phyloP scores from a whole-genome alignment of 2,329 filamentous ascomycete species.

The Colletotrichum limetticola region DNA sequence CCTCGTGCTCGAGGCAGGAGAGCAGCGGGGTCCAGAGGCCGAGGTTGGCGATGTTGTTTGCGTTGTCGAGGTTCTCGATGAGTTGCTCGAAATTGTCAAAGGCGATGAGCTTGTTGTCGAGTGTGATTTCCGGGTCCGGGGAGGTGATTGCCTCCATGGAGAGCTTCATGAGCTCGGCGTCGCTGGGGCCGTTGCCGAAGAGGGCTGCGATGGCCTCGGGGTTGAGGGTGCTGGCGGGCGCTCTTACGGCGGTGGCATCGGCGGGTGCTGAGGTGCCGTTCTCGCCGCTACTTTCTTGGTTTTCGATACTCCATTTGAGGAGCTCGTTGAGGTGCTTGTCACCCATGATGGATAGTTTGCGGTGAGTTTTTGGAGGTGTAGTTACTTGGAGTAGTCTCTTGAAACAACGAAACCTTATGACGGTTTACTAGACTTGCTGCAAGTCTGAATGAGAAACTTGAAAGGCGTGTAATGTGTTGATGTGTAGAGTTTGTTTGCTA shows the following conservation, averaged over 20 bases:
- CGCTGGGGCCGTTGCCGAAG: conserved; percentile 85
- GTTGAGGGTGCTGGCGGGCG: conserved; percentile 62
- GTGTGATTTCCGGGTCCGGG: conserved; percentile 67
- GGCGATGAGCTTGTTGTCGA: conserved; percentile 82
- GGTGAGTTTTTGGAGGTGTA: conserved; percentile 1
- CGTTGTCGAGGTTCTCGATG: conserved; percentile 93
- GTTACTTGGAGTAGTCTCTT: neutral
- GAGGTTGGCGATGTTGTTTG: conserved; percentile 87
- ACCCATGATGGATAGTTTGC: conserved; percentile 47
- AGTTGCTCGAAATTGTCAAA: conserved; percentile 97
- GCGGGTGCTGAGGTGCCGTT: conserved; percentile 41
- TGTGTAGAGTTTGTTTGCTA: conserved; percentile 27
- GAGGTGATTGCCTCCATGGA: conserved; percentile 82
- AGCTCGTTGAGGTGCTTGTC: conserved; percentile 76
- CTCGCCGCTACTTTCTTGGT: conserved; percentile 44
- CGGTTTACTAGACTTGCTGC: neutral
- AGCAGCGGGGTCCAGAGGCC: conserved; percentile 86
- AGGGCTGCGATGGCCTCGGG: conserved; percentile 78
- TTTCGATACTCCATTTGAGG: conserved; percentile 79
- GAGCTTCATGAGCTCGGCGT: conserved; percentile 91
- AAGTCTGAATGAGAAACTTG: neutral
- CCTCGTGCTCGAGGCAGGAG: conserved; percentile 72
- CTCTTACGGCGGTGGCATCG: conserved; percentile 42
- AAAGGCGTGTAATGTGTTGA: neutral
- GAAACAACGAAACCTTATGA: neutral